Evolutionary conservation across 2,329 filamentous ascomycete genomes (phyloP), one percentile per base, ranked within the genome.

Genomic region (Teratosphaeria pseudoeucalypti): DNA sequence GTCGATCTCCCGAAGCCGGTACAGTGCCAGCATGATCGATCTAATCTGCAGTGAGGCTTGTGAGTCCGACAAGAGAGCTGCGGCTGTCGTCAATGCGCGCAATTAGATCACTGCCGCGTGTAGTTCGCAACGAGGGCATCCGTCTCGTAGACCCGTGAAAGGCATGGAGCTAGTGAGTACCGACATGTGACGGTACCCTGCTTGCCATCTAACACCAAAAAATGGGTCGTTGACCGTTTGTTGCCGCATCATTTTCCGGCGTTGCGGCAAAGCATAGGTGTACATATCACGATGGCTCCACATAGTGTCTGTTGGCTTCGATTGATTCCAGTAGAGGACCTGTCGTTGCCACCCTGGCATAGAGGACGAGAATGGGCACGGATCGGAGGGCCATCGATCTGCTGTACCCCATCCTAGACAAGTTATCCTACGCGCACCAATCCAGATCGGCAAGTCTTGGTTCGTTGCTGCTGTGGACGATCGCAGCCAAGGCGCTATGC

Each of bases 401-500:
- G 43, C 7, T 49, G 43, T 19, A 19, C n/a, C 19, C 16, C 37
- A 19, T 39, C 34, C 11, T 39, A 4, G 43, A 5, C 43, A 19
- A 49, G 6, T 49, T n/a, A 3, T 49, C 6, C n/a, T 49, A n/a
- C 16, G 37, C 11, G 16, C 5, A 43, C 14, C 37, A 6, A 14
- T n/a, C 11, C 43, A 49, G n/a, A 19, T 19, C 16, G 19, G n/a
- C 43, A 23, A 23, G 19, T 19, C 19, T n/a, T 49, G n/a, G 9
- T 23, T 49, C 43, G 19, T 49, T 19, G 19, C 43, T 49, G 16
- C 16, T 12, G 14, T 34, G 49, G 26, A 47, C 59, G 39, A 61
- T 85, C 34, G 96, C 83, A 61, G 97, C 74, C 56, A 97, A 69
- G 14, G 85, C 79, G 0, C 89, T 90, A 26, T 83, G 81, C 2